phyloP scores from a whole-genome alignment of 139 green algal species.

The Chlorokybus atmophyticus region DNA sequence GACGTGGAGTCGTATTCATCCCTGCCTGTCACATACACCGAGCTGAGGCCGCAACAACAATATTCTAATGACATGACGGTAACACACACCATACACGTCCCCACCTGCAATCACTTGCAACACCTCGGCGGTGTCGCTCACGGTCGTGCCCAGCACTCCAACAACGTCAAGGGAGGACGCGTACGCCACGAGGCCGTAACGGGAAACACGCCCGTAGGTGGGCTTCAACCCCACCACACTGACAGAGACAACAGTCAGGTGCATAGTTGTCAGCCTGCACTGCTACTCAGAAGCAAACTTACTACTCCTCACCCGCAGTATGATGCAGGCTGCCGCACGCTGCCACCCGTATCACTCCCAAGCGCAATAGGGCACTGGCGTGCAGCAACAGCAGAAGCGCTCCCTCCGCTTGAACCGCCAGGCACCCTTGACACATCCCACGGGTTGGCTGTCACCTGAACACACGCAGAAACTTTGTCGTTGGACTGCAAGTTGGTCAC shows the following conservation, averaged over 20 bases:
- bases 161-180: slow-evolving; percentile 81
- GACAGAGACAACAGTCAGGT: too few species aligned
- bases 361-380: slow-evolving; percentile 54
- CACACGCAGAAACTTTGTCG: background rate
- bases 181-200: slow-evolving; percentile 85
- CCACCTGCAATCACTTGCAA: slow-evolving; percentile 61
- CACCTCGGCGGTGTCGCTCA: slow-evolving; percentile 75
- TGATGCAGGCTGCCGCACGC: slow-evolving; percentile 81
- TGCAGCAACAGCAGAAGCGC: background rate
- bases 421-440: slow-evolving; percentile 32
- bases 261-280: too few species aligned
- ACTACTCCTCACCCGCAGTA: too few species aligned
- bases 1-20: too few species aligned
- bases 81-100: too few species aligned
- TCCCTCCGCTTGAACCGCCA: too few species aligned
- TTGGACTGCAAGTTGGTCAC: too few species aligned
- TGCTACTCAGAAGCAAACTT: too few species aligned
- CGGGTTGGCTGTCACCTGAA: slow-evolving; percentile 29
- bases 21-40: too few species aligned
- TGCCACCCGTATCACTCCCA: slow-evolving; percentile 86
- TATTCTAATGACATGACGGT: too few species aligned
- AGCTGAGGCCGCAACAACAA: too few species aligned
- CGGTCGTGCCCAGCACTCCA: slow-evolving; percentile 57
- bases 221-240: slow-evolving; percentile 90
- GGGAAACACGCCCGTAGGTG: slow-evolving; percentile 80